phyloP scores from a whole-genome alignment of 208 protist genomes.

The Crithidia fasciculata region DNA sequence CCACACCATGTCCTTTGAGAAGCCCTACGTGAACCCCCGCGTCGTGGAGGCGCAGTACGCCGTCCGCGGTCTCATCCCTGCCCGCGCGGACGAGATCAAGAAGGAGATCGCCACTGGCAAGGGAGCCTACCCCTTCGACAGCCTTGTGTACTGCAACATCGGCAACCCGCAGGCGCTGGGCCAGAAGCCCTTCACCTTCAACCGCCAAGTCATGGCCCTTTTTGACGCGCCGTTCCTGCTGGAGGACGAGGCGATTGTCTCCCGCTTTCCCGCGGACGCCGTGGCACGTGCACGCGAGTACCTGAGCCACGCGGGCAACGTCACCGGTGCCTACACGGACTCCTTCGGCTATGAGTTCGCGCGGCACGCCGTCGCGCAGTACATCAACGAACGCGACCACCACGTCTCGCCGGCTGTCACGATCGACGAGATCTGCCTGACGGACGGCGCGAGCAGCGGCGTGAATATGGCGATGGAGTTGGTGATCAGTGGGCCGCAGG shows the following conservation, averaged over 20 bases:
- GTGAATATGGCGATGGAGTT: constrained; percentile 92
- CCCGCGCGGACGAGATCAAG: constrained; percentile 81
- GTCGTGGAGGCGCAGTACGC: constrained; percentile 86
- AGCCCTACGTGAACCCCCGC: constrained; percentile 61
- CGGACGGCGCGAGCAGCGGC: constrained; percentile 96
- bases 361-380: constrained; percentile 91
- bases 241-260: constrained; percentile 48
- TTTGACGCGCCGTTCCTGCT: constrained; percentile 79
- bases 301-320: constrained; percentile 53
- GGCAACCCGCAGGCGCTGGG: constrained; percentile 98
- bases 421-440: constrained; percentile 91
- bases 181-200: constrained; percentile 97
- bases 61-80: constrained; percentile 87
- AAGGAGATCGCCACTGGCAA: constrained; percentile 52
- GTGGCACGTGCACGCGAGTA: constrained; percentile 88
- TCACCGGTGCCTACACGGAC: constrained; percentile 96
- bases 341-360: constrained; percentile 91
- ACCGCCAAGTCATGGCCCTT: constrained; percentile 92
- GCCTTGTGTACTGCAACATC: constrained; percentile 99
- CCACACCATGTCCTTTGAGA: not conserved
- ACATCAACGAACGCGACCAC: constrained; percentile 95
- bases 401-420: constrained; percentile 37
- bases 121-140: constrained; percentile 60
- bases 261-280: constrained; percentile 87
- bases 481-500: constrained; percentile 68